Evolutionary conservation across 2,329 filamentous ascomycete genomes (phyloP), one percentile per base, ranked within the genome.

Genomic region (Aspergillus glaucus): DNA sequence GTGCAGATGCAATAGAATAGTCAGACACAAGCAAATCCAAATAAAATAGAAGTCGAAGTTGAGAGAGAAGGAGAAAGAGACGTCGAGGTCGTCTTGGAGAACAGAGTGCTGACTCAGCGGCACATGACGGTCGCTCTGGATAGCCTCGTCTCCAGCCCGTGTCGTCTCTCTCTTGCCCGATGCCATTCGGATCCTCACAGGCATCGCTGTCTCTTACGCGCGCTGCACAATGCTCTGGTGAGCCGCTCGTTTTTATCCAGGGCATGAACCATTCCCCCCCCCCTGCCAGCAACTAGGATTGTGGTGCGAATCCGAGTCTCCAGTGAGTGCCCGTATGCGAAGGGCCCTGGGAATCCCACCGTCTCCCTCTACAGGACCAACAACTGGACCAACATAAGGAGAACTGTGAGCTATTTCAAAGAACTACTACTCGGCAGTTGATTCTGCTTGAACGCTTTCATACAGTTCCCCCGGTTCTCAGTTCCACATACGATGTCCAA

Each of bases 261-360:
- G 69, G 73, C 52, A 68, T 78, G 54, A 73, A 68, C 54, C 69
- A 73, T 69, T 53, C 69, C 72, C 45, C 53, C 69, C 72, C 45
- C 69, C 73, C 21, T 72, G 26, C 70, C 73, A 53, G 14, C 8
- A 21, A 40, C 17, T 40, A 30, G 26, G 67, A 72, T 45, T 59
- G 77, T 59, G 73, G 70, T 62, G 72, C 72, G 50, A 21, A 71
- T 76, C 52, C 75, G 69, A 53, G 67, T 30, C 71, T 52, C 39
- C 40, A 34, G 15, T 22, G 22, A 26, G 41, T 40, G 37, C 34
- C 37, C 17, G 17, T 40, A 40, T 40, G 37, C 37, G 37, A 40
- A 40, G 15, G 19, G 37, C 17, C 3, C 17, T 17, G 37, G 17
- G 37, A 40, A 37, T n/a, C 34, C 34, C n/a, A n/a, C 17, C 17